These are phyloP conservation scores for Lodderomyces oxycetoniae DNA, from an alignment of 1,139 yeast species.

Conservation along the genomic window DNA sequence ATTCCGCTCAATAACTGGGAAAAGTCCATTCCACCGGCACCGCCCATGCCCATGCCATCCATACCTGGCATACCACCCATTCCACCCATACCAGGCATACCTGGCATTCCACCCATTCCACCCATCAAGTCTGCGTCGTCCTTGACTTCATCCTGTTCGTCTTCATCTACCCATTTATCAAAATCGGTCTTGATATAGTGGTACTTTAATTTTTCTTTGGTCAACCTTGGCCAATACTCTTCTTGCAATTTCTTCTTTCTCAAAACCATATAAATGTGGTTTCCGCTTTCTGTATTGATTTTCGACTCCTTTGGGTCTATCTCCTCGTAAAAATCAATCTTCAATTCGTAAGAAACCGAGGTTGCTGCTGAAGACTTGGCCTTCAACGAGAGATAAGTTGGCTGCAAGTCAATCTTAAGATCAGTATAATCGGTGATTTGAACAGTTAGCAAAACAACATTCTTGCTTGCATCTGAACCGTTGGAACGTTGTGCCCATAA, in stretches of 20 bases:
- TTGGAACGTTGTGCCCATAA: conserved; percentile 96
- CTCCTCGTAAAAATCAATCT: conserved; percentile 67
- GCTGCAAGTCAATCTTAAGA: conserved; percentile 58
- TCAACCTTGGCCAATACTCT: conserved; percentile 92
- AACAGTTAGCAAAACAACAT: conserved; percentile 70
- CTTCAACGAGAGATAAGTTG: conserved; percentile 51
- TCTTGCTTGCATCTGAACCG: conserved; percentile 64
- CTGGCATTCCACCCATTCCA: conserved; percentile 26
- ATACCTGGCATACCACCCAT: conserved; percentile 28
- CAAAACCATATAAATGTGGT: conserved; percentile 64
- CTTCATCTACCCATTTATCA: conserved; percentile 96
- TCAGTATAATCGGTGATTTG: conserved; percentile 66
- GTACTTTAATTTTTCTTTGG: conserved; percentile 65
- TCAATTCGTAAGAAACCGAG: conserved; percentile 47
- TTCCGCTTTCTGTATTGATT: conserved; percentile 57
- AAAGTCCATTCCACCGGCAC: conserved; percentile 20
- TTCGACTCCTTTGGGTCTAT: conserved; percentile 65
- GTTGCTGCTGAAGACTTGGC: conserved; percentile 52
- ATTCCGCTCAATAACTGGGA: conserved; percentile 23
- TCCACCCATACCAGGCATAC: conserved; percentile 24
- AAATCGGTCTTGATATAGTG: conserved; percentile 89
- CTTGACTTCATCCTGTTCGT: conserved; percentile 70
- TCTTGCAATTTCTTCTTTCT: conserved; percentile 62
- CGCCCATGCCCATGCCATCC: conserved; percentile 26
- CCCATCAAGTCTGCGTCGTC: conserved; percentile 42